Evolutionary conservation across 2,329 filamentous ascomycete species (phyloP), one percentile per base, ranked within the genome.

Genomic region (Claviceps citrina): DNA sequence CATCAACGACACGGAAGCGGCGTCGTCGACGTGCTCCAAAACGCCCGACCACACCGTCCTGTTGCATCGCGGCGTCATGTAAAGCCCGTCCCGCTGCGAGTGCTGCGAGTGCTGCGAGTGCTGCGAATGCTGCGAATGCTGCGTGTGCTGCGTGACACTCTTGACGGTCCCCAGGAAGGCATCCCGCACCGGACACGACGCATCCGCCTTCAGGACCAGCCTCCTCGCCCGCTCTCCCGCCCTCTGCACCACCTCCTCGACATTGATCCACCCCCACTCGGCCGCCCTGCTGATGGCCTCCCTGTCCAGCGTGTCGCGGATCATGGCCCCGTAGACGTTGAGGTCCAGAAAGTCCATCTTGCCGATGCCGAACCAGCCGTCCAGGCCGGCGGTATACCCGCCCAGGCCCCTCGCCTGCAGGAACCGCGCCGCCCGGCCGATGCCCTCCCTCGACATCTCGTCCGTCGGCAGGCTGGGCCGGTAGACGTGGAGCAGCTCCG

Each of bases 391-490:
- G 1, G 40, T 27, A 10, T 49, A 37, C 0, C 27, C 24, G 0
- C 18, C 25, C 4, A 51, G 43, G 0, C 41, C 39, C 1, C 41
- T 22, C 1, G 20, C 27, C 9, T 31, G 25, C 27, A 57, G 15
- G 30, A 53, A 58, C 6, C n/a, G 8, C 1, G 34, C 15, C 0
- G 49, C 53, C 2, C 28, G 36, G 4, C 46, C 32, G 9, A 50
- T 39, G 2, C 52, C 50, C 4, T 45, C 26, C 1, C 18, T 13
- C 3, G 44, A 26, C 2, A 56, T 31, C 1, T 25, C 13, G 22
- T 58, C 54, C 0, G 51, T 55, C 7, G 40, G 43, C 6, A 58
- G 43, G 2, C 4, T 10, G 3, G 55, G 55, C 1, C 52, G 52
- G 13, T 42, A 19, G 8, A 47, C 25, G 13, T 42, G 28, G 3